Conservation (phyloP, 768 basidiomycete genomes). For the Xerocomellus chrysenteron region DNA sequence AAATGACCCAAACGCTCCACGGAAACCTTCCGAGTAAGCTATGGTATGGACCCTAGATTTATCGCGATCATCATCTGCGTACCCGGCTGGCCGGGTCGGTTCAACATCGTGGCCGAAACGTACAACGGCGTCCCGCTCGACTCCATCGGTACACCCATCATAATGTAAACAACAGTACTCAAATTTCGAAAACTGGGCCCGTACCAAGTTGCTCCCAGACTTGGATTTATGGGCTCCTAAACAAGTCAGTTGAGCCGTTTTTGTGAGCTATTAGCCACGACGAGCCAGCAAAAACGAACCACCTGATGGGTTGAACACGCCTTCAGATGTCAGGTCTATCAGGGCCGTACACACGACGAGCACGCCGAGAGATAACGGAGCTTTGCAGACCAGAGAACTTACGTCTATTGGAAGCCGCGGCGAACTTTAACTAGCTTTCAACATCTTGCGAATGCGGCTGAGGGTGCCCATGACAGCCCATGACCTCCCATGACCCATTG, state of each 20-base stretch:
- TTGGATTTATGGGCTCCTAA: background rate
- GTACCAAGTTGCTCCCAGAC: background rate
- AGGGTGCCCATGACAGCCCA: background rate
- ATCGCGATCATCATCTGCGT: constrained; percentile 2
- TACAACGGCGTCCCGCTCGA: constrained; percentile 1
- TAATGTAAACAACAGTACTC: background rate
- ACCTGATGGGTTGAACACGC: background rate
- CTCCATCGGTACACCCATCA: background rate
- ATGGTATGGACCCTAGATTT: background rate
- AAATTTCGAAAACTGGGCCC: background rate
- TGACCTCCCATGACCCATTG: background rate
- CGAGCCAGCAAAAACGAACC: background rate
- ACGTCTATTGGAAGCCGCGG: constrained; percentile 2
- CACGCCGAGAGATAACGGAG: background rate
- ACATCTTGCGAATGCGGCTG: background rate
- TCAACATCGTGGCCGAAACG: background rate
- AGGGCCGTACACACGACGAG: background rate
- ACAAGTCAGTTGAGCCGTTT: background rate
- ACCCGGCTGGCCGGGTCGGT: background rate
- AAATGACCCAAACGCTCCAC: background rate
- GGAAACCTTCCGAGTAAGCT: background rate
- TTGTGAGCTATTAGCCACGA: background rate
- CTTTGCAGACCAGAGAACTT: constrained; percentile 1
- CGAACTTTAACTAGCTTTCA: background rate
- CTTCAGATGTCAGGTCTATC: background rate